Conservation (phyloP, 768 basidiomycete genomes). For the Baorangia bicolor region DNA sequence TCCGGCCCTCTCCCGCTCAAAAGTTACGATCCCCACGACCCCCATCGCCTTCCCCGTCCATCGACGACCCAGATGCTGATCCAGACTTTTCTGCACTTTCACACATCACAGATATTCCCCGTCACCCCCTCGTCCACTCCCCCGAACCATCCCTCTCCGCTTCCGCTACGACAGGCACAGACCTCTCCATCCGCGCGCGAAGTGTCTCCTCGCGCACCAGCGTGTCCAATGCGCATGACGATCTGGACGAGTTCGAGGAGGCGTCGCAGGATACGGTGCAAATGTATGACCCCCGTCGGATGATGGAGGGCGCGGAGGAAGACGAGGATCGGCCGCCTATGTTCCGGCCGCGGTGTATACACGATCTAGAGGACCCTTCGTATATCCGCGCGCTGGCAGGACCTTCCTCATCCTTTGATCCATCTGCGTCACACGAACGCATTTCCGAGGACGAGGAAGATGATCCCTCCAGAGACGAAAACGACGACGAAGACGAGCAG, state of each 20-base stretch:
- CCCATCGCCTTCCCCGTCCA: too few species aligned
- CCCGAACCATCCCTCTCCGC: constrained; percentile 33
- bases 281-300: constrained; percentile 10
- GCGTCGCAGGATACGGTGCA: constrained; percentile 20
- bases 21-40: neutral
- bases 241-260: constrained; percentile 9
- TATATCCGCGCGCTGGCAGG: constrained; percentile 20
- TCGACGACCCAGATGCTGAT: too few species aligned
- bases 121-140: constrained; percentile 33
- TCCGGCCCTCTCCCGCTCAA: constrained; percentile 20
- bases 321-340: constrained; percentile 26
- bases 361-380: constrained; percentile 46
- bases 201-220: constrained; percentile 27
- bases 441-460: neutral
- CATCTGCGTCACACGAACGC: neutral
- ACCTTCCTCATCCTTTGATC: constrained; percentile 7
- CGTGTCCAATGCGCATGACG: constrained; percentile 12
- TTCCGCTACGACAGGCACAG: constrained; percentile 35
- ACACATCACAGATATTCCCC: too few species aligned
- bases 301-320: constrained; percentile 34
- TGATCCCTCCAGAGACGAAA: neutral
- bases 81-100: too few species aligned
- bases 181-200: constrained; percentile 32
- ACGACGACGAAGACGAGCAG: constrained; percentile 1
- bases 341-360: constrained; percentile 48